These are phyloP conservation scores for Prototheca wickerhamii DNA, from an alignment of 163 green algal genomes.

Conservation along the genomic window DNA sequence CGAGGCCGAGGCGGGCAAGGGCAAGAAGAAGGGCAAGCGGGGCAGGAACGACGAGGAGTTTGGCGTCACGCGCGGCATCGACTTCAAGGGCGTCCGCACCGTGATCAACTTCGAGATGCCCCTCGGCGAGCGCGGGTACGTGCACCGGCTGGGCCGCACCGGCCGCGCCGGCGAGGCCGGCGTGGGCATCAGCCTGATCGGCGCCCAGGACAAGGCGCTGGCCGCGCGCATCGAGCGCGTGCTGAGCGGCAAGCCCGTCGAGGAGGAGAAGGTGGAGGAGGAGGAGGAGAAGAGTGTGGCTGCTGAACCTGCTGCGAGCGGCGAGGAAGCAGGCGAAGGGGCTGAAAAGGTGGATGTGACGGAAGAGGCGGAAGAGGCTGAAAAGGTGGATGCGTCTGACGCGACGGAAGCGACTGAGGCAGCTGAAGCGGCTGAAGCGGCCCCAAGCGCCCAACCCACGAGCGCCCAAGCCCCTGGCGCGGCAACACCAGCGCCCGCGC, in stretches of 20 bases:
- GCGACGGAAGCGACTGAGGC: too few relatives aligned
- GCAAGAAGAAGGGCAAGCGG: slow-evolving; percentile 10
- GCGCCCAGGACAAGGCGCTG: slow-evolving; percentile 19
- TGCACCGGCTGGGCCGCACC: slow-evolving; percentile 80
- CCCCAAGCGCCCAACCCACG: too few relatives aligned
- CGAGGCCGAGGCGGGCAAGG: not conserved
- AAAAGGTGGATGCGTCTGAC: too few relatives aligned
- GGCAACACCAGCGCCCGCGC: too few relatives aligned
- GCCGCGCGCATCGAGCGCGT: slow-evolving; percentile 12
- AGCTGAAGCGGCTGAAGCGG: too few relatives aligned
- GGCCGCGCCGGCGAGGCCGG: slow-evolving; percentile 68
- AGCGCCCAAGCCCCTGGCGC: too few relatives aligned
- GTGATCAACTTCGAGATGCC: slow-evolving; percentile 88
- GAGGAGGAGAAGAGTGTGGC: slow-evolving; percentile 1
- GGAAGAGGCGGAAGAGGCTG: too few relatives aligned
- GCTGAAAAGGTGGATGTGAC: not conserved
- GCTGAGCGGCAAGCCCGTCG: slow-evolving; percentile 6
- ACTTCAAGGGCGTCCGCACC: slow-evolving; percentile 92
- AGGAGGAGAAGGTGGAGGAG: slow-evolving; percentile 17
- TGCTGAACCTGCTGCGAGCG: not conserved
- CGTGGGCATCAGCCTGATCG: slow-evolving; percentile 62
- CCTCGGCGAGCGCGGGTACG: slow-evolving; percentile 50
- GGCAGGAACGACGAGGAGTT: slow-evolving; percentile 64
- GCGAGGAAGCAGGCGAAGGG: not conserved
- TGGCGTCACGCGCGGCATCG: slow-evolving; percentile 90